phyloP scores from a whole-genome alignment of 2,329 filamentous ascomycete genomes.

The Alternaria infectoria region DNA sequence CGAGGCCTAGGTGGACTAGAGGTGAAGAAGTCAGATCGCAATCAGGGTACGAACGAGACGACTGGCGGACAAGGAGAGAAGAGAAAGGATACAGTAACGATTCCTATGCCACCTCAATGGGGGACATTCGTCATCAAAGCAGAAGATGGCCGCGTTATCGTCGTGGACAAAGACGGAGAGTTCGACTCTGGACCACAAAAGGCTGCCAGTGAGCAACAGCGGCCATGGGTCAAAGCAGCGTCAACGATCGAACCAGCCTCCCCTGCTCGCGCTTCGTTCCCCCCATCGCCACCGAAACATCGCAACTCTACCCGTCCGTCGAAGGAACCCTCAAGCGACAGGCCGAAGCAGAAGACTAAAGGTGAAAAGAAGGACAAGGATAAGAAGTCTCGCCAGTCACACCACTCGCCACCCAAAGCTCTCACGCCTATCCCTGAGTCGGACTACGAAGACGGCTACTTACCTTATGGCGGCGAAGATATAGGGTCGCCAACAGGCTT shows the following conservation, averaged over 20 bases:
- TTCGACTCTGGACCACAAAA: constrained; percentile 30
- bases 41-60: background rate
- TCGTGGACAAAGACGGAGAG: constrained; percentile 34
- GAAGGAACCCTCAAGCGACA: background rate
- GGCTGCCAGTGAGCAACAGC: background rate
- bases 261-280: background rate
- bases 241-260: background rate
- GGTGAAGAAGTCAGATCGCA: constrained; percentile 1
- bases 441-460: constrained; percentile 12
- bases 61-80: background rate
- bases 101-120: constrained; percentile 26
- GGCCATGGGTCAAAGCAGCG: constrained; percentile 16
- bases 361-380: background rate
- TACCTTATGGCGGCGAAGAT: background rate
- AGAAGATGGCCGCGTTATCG: constrained; percentile 31
- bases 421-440: constrained; percentile 20
- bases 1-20: constrained; percentile 10
- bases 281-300: background rate
- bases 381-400: background rate
- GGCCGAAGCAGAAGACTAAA: background rate
- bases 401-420: background rate
- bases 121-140: constrained; percentile 34
- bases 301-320: background rate
- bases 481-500: constrained; percentile 24
- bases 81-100: constrained; percentile 17